Conservation (phyloP, 805 yeast species). For the Starmerella bacillaris region DNA sequence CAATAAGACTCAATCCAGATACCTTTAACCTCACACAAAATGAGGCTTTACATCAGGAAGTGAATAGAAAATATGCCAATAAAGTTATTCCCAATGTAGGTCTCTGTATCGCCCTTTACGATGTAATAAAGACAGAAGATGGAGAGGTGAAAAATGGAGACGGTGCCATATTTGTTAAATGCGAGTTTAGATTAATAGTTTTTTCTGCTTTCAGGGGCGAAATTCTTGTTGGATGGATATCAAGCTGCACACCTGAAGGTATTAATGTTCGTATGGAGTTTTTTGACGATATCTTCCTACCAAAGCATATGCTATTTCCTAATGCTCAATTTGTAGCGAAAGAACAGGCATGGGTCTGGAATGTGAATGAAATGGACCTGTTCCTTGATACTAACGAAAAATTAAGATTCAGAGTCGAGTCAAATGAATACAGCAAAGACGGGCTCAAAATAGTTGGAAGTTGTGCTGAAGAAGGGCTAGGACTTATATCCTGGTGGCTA, state of each 20-base stretch:
- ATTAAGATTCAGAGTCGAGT: slow-evolving; percentile 79
- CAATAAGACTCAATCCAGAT: slow-evolving; percentile 77
- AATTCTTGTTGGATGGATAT: slow-evolving; percentile 79
- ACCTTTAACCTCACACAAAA: slow-evolving; percentile 55
- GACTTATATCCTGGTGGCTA: slow-evolving; percentile 94
- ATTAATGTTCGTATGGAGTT: slow-evolving; percentile 67
- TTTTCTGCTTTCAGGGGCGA: slow-evolving; percentile 95
- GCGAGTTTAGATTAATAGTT: slow-evolving; percentile 54
- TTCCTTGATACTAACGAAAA: slow-evolving; percentile 82
- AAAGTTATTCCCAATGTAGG: slow-evolving; percentile 73
- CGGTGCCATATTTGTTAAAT: slow-evolving; percentile 64
- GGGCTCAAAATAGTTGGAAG: slow-evolving; percentile 77
- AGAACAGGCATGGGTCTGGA: slow-evolving; percentile 96
- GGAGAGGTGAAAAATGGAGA: slow-evolving; percentile 88
- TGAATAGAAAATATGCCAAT: slow-evolving; percentile 72
- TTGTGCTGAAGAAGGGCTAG: slow-evolving; percentile 94
- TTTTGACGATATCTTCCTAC: slow-evolving; percentile 83
- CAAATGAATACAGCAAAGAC: slow-evolving; percentile 57
- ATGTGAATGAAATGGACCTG: slow-evolving; percentile 48
- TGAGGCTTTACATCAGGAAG: slow-evolving; percentile 58
- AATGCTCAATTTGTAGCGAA: slow-evolving; percentile 42
- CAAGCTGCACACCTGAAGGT: slow-evolving; percentile 75
- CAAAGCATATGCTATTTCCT: slow-evolving; percentile 66
- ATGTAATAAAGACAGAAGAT: slow-evolving; percentile 61
- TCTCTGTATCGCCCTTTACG: slow-evolving; percentile 70